Evolutionary conservation across 768 basidiomycete genomes (phyloP), one percentile per base, ranked within the genome.

Genomic region (Roridomyces roridus): DNA sequence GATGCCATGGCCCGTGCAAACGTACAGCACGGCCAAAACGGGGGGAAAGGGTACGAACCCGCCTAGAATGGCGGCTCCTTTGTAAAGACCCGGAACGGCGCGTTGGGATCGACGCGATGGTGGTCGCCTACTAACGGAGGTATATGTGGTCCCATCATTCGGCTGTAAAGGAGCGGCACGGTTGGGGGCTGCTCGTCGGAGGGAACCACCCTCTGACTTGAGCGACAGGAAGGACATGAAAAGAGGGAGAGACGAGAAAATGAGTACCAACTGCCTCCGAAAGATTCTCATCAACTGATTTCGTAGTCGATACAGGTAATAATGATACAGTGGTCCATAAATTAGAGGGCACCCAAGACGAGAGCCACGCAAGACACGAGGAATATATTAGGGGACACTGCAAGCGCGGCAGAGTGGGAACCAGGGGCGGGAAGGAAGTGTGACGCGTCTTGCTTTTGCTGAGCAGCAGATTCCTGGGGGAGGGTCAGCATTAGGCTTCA

Each of bases 401-500:
- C 55, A 25, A 69, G 40, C 5, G 78, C 70, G 11, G 64, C 77
- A 5, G 74, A 77, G 31, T 65, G 66, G 42, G 83, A 74, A 5
- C 85, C 84, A 0, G 86, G 86, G 14, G 82, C 83, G 1, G 87
- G 86, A 14, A 88, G 72, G 70, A 88, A 88, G 45, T 85, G 77
- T 5, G 72, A 55, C 0, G 74, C 70, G 45, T 70, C 70, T 35
- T 72, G 55, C 45, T 78, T 70, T 62, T 90, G 88, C 62, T 85
- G 70, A n/a, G 75, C 77, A 0, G 82, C 74, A 3, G 85, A 82
- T 79, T 91, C 70, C 89, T 17, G 12, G 34, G 6, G 10, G 6
- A 35, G 21, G 5, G 35, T 51, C 36, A 46, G 15, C 17, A 3
- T 34, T 4, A 29, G 21, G 18, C 9, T 18, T 25, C 4, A 28